Percentiles rank a stretch among this genome's conserved stretches.
Evolutionary conservation across 257 asterid genomes (phyloP).

Genomic region (Lycium ferocissimum): DNA sequence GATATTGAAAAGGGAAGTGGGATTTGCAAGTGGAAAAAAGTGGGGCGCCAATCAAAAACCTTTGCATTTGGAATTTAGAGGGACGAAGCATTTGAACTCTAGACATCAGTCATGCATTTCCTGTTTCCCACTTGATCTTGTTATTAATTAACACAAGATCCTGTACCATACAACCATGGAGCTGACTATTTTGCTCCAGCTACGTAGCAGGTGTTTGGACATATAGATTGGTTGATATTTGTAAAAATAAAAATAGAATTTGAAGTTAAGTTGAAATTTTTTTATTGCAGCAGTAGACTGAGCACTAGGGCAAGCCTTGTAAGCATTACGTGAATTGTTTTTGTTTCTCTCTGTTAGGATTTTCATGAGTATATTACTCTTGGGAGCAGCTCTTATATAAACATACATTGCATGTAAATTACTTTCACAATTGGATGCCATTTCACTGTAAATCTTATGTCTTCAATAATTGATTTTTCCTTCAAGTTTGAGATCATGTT

Average conservation of each 20-base stretch:
- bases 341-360: background rate
- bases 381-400: background rate
- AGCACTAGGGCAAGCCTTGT: too few relatives aligned
- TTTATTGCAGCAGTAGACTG: too few relatives aligned
- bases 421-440: background rate
- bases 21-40: slow-evolving; percentile 46
- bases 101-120: slow-evolving; percentile 49
- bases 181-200: slow-evolving; percentile 36
- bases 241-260: too few relatives aligned
- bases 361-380: background rate
- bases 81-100: slow-evolving; percentile 32
- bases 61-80: slow-evolving; percentile 38
- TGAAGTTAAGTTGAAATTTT: too few relatives aligned
- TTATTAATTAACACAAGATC: slow-evolving; percentile 24
- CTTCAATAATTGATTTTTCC: background rate
- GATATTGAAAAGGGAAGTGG: slow-evolving; percentile 46
- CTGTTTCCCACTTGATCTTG: slow-evolving; percentile 56
- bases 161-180: slow-evolving; percentile 40
- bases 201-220: background rate
- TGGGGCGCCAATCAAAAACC: slow-evolving; percentile 49
- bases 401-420: background rate
- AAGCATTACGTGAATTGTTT: background rate
- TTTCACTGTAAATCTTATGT: background rate
- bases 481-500: background rate
- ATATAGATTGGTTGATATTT: background rate